Evolutionary conservation across 2,329 filamentous ascomycete species (phyloP), one percentile per base, ranked within the genome.

Genomic region (Mycosphaerella sp.): DNA sequence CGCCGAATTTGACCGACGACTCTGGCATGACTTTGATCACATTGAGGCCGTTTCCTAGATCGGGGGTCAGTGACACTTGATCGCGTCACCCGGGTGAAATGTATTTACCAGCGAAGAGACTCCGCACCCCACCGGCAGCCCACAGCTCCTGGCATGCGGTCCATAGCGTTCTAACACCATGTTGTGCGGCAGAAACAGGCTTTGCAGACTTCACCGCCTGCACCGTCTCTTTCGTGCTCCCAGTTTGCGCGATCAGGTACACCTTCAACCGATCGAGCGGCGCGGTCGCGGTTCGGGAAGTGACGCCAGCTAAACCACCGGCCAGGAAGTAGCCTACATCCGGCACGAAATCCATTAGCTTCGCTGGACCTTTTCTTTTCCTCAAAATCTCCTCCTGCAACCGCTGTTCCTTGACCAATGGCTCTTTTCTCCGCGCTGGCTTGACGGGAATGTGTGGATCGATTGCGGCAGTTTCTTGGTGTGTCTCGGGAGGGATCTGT

Each of bases 21-120:
- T 98, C 93, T 0, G 93, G 93, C 89, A 97, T 95, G 57, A 98
- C 93, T 72, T 98, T 98, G 66, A 96, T 72, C 2, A 98, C 90
- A 64, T 98, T 98, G 63, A 98, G 77, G 3, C 93, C 93, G 67
- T 98, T 98, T 38, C 93, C 91, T 95, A 63, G 6, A 21, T 14
- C 14, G 14, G 11, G 12, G 29, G 29, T 53, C 44, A 58, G 51
- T 44, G 36, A 29, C 21, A 21, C 17, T 10, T 29, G 17, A 44
- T 44, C 42, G 23, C 17, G 17, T 5, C 17, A 3, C 11, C 3
- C 6, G 11, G 14, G 14, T 12, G 26, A 6, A 26, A 29, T 5
- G 14, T 23, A 17, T 31, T 42, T 73, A 95, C 90, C 93, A 62
- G 92, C 91, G 74, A 96, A 98, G 62, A 97, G 83, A 68, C 90